These are phyloP conservation scores for Pyrenochaeta sp. DNA, from an alignment of 2,329 filamentous ascomycete species.

Conservation along the genomic window DNA sequence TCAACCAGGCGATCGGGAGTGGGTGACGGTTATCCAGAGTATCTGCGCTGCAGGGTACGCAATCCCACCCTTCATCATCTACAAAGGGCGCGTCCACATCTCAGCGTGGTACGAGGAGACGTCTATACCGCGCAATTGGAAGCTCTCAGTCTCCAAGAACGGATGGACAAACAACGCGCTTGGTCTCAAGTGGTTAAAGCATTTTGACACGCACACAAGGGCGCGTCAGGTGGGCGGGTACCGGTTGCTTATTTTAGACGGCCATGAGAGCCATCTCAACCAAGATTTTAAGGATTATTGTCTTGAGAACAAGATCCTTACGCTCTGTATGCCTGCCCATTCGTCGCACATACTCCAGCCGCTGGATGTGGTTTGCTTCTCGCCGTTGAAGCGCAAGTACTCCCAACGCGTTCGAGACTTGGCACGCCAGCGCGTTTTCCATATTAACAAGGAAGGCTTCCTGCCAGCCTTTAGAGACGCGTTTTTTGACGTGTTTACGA, in stretches of 20 bases:
- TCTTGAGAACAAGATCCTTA: constrained; percentile 16
- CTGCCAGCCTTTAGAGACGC: constrained; percentile 30
- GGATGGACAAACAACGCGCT: constrained; percentile 18
- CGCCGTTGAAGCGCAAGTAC: constrained; percentile 31
- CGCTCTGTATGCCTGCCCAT: constrained; percentile 9
- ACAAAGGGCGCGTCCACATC: constrained; percentile 19
- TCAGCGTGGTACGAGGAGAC: constrained; percentile 32
- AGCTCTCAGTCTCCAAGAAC: constrained; percentile 20
- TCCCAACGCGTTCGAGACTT: constrained; percentile 33
- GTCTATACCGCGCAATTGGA: constrained; percentile 16
- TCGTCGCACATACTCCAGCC: constrained; percentile 20
- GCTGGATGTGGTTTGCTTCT: constrained; percentile 27
- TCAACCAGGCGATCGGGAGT: constrained; percentile 17
- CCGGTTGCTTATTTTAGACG: constrained; percentile 21
- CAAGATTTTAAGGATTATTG: constrained; percentile 21
- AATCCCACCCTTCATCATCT: constrained; percentile 18
- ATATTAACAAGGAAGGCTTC: constrained; percentile 27
- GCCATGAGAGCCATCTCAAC: constrained; percentile 16
- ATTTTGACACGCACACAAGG: constrained; percentile 18
- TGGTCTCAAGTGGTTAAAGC: constrained; percentile 16
- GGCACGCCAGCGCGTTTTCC: constrained; percentile 18
- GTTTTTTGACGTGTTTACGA: constrained; percentile 28
- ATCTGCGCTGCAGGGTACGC: constrained; percentile 9
- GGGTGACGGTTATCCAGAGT: constrained; percentile 18
- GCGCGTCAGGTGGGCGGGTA: constrained; percentile 10